Base-by-base conservation (phyloP, 306 rosid genomes). In the Vigna angularis region DNA sequence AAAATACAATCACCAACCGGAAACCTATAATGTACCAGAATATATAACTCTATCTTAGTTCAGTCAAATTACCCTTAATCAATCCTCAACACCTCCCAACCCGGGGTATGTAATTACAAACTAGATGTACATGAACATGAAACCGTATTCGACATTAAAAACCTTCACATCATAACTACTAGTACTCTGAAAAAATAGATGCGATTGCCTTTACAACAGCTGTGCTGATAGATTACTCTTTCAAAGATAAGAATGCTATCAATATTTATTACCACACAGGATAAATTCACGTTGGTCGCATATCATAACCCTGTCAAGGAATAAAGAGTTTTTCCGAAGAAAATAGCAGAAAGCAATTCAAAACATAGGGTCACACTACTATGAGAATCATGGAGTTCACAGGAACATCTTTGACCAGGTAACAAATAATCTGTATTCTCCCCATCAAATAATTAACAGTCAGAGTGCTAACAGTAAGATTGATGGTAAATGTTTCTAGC, bases 381-480 rank as follows among this genome's bases (percentile, higher is more conserved):
- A 62, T 7, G 26, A 79, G 49, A 79, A 53, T 17, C 75, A 58
- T 18, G 56, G 62, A 73, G 47, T 24, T 48, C 40, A 56, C 18
- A 17, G n/a, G 24, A 18, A 59, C 52, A 53, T 70, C 73, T 53
- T 59, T 49, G 42, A 44, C n/a, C 3, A 28, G 22, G 13, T 13
- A 53, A 18, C 59, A 36, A 17, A 69, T 56, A 78, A 56, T 50
- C 38, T 62, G 36, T 72, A 45, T 28, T 44, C 24, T 15, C 71
- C 55, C 68, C 32, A 30, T 64, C 17, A 57, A 55, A 72, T 59
- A 14, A 74, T 32, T 38, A 57, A 50, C 69, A 42, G 47, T 44
- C 61, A 59, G 44, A 73, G 66, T 56, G 56, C 72, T 22, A 26
- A 59, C 61, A 13, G 12, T 42, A 76, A 49, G 44, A 81, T 70